Conservation (phyloP, 2,329 filamentous ascomycete genomes). For the Nothopassalora personata region DNA sequence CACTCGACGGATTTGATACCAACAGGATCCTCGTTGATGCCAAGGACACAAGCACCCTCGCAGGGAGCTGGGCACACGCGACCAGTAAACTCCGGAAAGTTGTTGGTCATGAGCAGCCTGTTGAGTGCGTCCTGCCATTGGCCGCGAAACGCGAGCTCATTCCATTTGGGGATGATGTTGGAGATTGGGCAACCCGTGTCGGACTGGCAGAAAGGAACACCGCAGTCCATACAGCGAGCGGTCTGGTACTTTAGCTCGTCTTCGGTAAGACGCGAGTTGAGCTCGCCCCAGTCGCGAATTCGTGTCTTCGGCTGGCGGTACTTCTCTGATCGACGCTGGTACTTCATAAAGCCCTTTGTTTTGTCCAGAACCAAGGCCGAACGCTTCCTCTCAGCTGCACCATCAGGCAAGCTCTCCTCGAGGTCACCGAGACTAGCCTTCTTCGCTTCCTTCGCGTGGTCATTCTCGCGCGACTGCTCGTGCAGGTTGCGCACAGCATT, state of each 20-base stretch:
- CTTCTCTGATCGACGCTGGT: constrained; percentile 86
- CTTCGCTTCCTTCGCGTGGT: constrained; percentile 54
- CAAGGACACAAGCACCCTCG: constrained; percentile 90
- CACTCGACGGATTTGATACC: constrained; percentile 99
- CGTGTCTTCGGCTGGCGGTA: constrained; percentile 79
- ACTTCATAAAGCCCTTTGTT: constrained; percentile 96
- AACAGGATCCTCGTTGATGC: constrained; percentile 94
- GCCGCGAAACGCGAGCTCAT: constrained; percentile 67
- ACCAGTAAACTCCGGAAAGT: constrained; percentile 96
- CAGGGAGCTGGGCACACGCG: constrained; percentile 95
- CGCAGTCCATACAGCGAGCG: constrained; percentile 97
- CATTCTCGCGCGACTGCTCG: constrained; percentile 50
- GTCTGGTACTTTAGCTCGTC: constrained; percentile 96
- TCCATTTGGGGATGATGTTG: constrained; percentile 98
- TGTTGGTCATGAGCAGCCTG: constrained; percentile 90
- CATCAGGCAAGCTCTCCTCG: constrained; percentile 83
- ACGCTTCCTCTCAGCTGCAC: constrained; percentile 81
- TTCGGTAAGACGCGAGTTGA: constrained; percentile 80
- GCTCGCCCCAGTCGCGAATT: constrained; percentile 88
- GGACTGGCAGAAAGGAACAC: constrained; percentile 96
- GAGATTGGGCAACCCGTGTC: constrained; percentile 93
- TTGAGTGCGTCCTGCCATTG: constrained; percentile 92
- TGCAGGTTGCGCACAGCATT: constrained; percentile 52
- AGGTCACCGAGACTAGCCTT: constrained; percentile 71
- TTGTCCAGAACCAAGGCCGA: constrained; percentile 92